Base-by-base conservation (phyloP, 495 filamentous ascomycete species). In the Astrothelium macrocarpum region DNA sequence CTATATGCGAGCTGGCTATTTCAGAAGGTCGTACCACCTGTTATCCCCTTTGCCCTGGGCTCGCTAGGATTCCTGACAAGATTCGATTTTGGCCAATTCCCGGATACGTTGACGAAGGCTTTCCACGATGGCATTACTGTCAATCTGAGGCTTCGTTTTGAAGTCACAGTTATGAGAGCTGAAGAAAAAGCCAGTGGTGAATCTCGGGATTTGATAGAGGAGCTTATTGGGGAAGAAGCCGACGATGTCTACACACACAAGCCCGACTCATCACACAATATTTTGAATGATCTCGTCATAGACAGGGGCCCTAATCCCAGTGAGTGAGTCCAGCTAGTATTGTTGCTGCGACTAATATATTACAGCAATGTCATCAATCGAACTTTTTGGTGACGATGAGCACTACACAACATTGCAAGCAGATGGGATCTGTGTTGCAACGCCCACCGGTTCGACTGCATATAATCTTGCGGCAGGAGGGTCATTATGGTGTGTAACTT, bases 391-490 rank as follows among this genome's bases (percentile, higher is more conserved):
- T 45, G 95, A 97, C 71, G 89, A 96, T 70, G 90, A 96, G 69
- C 90, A 96, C 76, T 93, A 92, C 76, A 95, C 90, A 5, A 90
- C 88, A 0, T 81, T 95, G 5, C 86, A 89, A 65, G 90, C 90
- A 31, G 90, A 97, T 73, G 91, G 91, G 18, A 79, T 96, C 53
- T 96, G 91, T 75, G 87, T 97, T 53, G 87, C 90, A 10, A 96
- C 90, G 25, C 93, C 91, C 23, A 96, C 90, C 0, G 94, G 94
- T 42, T 94, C 89, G 16, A 98, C 94, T 49, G 94, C 94, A 18
- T 98, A 98, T 78, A 97, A 97, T 70, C 89, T 98, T 43, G 93
- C 93, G 0, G 94, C 95, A 16, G 95, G 95, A 14, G 94, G 94
- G 20, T 94, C 91, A 4, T 83, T 98, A 26, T 96, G 92, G 49